These are phyloP conservation scores for Chlorella vulgaris DNA, from an alignment of 139 green algal genomes.

Conservation along the genomic window DNA sequence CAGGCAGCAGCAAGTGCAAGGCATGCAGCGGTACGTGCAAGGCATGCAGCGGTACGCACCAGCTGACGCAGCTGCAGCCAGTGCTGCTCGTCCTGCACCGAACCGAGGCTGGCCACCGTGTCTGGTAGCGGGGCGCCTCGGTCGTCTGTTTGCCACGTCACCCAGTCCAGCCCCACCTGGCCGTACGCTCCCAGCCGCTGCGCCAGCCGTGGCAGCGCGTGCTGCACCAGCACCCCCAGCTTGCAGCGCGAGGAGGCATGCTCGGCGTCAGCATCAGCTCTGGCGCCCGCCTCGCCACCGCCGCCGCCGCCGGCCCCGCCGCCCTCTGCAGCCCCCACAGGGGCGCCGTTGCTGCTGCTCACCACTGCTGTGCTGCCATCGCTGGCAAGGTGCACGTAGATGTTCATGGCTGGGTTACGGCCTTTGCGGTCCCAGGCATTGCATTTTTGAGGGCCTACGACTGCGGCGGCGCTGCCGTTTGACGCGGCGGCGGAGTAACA, in stretches of 20 bases:
- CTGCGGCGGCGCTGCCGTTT: not conserved
- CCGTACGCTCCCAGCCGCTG: constrained; percentile 4
- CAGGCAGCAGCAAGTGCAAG: not conserved
- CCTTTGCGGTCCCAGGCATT: constrained; percentile 19
- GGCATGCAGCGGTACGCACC: constrained; percentile 7
- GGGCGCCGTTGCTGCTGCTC: not conserved
- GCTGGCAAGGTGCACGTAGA: not conserved
- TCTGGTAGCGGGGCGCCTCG: not conserved
- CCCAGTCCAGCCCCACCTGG: constrained; percentile 15
- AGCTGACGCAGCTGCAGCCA: constrained; percentile 12
- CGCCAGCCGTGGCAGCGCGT: constrained; percentile 7
- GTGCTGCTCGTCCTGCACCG: not conserved
- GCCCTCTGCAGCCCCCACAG: too few species aligned
- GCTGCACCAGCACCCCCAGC: constrained; percentile 16
- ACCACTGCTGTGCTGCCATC: not conserved
- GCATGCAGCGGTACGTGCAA: not conserved
- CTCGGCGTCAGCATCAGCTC: not conserved
- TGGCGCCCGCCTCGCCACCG: not conserved
- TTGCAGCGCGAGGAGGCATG: constrained; percentile 16
- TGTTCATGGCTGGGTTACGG: constrained; percentile 23
- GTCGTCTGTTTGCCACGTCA: constrained; percentile 1
- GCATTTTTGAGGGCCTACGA: not conserved
- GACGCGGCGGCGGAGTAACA: too few species aligned
- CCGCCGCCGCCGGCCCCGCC: too few species aligned
- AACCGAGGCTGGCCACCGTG: not conserved